Conservation (phyloP, 179 eudicot genomes). For the Nepenthes alata region DNA sequence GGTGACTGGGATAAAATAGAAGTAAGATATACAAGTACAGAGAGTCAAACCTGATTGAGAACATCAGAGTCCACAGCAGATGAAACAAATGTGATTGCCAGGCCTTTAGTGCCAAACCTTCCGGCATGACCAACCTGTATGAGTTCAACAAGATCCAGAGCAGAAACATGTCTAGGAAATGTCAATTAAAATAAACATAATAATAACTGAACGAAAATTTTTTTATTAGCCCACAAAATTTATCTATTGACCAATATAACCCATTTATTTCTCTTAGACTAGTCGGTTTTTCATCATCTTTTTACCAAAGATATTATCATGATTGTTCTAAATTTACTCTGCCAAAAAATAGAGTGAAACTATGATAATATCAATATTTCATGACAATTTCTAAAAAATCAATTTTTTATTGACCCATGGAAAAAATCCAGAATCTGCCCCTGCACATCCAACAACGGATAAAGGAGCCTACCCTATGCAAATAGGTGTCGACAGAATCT, state of each 20-base stretch:
- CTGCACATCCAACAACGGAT: neutral
- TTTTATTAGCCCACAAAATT: neutral
- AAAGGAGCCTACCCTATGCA: slow-evolving; percentile 47
- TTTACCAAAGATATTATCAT: too few relatives aligned
- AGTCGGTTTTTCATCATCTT: too few relatives aligned
- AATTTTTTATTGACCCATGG: too few relatives aligned
- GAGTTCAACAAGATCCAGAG: neutral
- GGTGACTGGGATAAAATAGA: neutral
- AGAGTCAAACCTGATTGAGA: slow-evolving; percentile 44
- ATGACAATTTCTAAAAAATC: too few relatives aligned
- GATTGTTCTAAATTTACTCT: too few relatives aligned
- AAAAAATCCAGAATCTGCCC: too few relatives aligned
- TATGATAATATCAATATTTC: too few relatives aligned
- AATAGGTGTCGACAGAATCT: slow-evolving; percentile 85
- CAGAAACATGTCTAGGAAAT: neutral
- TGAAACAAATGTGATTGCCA: slow-evolving; percentile 87
- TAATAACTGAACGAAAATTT: too few relatives aligned
- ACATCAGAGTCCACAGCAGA: slow-evolving; percentile 77
- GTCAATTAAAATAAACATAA: too few relatives aligned
- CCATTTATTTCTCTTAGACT: too few relatives aligned
- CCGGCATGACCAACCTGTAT: slow-evolving; percentile 69
- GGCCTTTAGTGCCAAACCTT: slow-evolving; percentile 83
- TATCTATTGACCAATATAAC: too few relatives aligned
- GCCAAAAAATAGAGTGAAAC: too few relatives aligned
- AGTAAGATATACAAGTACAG: neutral